phyloP scores from a whole-genome alignment of 2,329 filamentous ascomycete species.

The Endocalyx cinctus region DNA sequence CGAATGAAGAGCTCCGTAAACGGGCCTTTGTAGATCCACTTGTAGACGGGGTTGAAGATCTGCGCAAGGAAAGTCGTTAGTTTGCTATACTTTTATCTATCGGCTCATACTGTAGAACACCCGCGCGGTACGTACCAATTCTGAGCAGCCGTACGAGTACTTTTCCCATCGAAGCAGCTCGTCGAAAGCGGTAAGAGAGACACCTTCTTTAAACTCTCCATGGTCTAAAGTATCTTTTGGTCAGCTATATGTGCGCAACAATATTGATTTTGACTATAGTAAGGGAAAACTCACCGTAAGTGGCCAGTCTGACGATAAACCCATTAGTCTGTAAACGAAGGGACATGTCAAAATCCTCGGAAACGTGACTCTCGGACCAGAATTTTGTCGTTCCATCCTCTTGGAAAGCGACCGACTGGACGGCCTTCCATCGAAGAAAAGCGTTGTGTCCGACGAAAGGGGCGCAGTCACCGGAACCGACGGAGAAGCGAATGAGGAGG shows the following conservation, averaged over 20 bases:
- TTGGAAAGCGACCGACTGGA: slow-evolving; percentile 4
- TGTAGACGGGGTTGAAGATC: slow-evolving; percentile 6
- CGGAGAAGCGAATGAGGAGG: slow-evolving; percentile 61
- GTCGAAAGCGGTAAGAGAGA: slow-evolving; percentile 34
- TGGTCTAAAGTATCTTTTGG: too few relatives aligned
- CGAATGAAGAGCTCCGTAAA: slow-evolving; percentile 2
- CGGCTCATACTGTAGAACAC: neutral
- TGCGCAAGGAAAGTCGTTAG: slow-evolving; percentile 1
- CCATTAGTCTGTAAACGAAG: slow-evolving; percentile 7
- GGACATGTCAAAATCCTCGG: slow-evolving; percentile 1
- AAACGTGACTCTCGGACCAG: neutral
- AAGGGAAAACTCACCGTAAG: too few relatives aligned
- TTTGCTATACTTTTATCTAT: too few relatives aligned
- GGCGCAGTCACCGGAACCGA: slow-evolving; percentile 63
- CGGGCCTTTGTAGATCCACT: slow-evolving; percentile 7
- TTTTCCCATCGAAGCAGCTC: slow-evolving; percentile 8
- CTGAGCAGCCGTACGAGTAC: slow-evolving; percentile 6
- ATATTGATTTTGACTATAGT: too few relatives aligned
- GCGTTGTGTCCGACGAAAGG: slow-evolving; percentile 74
- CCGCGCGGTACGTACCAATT: neutral
- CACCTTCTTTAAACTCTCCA: slow-evolving; percentile 39
- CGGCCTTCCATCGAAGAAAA: slow-evolving; percentile 55
- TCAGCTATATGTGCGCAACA: too few relatives aligned
- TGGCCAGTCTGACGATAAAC: slow-evolving; percentile 5
- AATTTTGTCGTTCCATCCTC: slow-evolving; percentile 1